Percentiles rank a stretch among this genome's conserved stretches.
Conservation (phyloP, 2,329 filamentous ascomycete genomes). For the Monilinia aucupariae region DNA sequence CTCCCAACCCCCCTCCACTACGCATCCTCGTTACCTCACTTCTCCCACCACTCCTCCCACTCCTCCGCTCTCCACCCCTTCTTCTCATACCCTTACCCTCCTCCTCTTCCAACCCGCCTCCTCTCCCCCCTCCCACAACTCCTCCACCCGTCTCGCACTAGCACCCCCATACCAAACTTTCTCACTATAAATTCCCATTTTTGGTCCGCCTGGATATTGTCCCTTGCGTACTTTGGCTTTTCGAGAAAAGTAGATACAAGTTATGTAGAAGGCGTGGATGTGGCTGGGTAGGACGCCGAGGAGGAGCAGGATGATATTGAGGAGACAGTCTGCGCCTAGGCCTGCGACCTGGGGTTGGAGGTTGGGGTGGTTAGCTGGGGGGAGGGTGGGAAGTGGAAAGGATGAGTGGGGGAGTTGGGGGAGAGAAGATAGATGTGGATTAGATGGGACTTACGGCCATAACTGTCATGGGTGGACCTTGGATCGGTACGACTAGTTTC, state of each 20-base stretch:
- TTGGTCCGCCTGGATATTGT: constrained; percentile 46
- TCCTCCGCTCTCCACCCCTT: background rate
- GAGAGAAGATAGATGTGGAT: background rate
- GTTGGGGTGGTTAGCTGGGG: background rate
- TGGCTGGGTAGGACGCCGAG: constrained; percentile 31
- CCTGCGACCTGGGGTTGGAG: constrained; percentile 21
- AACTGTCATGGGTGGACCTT: constrained; percentile 28
- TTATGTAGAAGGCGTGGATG: constrained; percentile 37
- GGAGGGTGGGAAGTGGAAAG: background rate
- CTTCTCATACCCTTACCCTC: background rate
- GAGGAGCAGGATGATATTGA: constrained; percentile 28
- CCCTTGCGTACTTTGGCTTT: constrained; percentile 52
- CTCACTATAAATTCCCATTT: constrained; percentile 66
- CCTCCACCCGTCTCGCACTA: constrained; percentile 22
- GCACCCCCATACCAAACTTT: constrained; percentile 61
- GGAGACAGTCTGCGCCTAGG: constrained; percentile 23
- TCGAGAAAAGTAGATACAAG: constrained; percentile 76
- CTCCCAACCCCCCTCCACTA: background rate
- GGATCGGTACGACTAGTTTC: background rate
- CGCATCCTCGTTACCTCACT: constrained; percentile 4
- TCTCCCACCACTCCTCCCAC: background rate
- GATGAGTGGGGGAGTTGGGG: background rate
- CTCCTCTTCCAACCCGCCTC: constrained; percentile 3
- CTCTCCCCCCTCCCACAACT: constrained; percentile 21
- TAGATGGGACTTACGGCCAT: constrained; percentile 20